Base-by-base conservation (phyloP, 2,329 filamentous ascomycete species). In the Cytospora chrysosperma region DNA sequence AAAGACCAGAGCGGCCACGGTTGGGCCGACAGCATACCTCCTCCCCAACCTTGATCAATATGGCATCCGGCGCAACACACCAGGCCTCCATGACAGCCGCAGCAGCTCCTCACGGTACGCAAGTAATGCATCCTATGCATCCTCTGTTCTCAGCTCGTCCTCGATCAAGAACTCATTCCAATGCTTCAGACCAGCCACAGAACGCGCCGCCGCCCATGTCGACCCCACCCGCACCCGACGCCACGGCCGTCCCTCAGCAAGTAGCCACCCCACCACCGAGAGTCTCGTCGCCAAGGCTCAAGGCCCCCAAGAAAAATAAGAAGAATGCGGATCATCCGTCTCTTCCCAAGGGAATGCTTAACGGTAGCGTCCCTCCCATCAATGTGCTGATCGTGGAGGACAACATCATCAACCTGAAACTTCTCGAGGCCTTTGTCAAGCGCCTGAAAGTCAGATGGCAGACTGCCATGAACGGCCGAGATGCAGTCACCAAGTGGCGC, bases 381-480 rank as follows among this genome's bases (percentile, higher is more conserved):
- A 98, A 96, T 70, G 93, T 98, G 9, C 82, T 99, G 51, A 97
- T 99, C 65, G 95, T 99, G 17, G 95, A 99, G 79, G 95, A 99
- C 78, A 99, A 99, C 75, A 93, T 95, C 67, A 98, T 99, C 82
- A 99, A 98, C 73, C 81, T 98, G 69, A 91, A 92, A 72, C 87
- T 99, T 12, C 81, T 99, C 40, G 94, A 97, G 73, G 93, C 93
- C 1, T 96, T 99, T 72, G 94, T 98, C 82, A 97, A 97, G 78
- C 85, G 93, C 56, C 82, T 99, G 56, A 97, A 97, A 73, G 95
- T 99, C 8, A 87, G 95, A 37, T 98, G 94, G 93, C 90, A 95
- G 76, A 96, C 92, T n/a, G 95, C 95, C 43, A 92, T 96, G 83
- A 97, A 98, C 74, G 95, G 95, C 27, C 87, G 89, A 67, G 94